A percentile compares a stretch with the other conserved stretches of the same genome.
These are phyloP conservation scores for Hemisphaericaspora subhashii DNA, from an alignment of 1,139 yeast species.

Conservation along the genomic window DNA sequence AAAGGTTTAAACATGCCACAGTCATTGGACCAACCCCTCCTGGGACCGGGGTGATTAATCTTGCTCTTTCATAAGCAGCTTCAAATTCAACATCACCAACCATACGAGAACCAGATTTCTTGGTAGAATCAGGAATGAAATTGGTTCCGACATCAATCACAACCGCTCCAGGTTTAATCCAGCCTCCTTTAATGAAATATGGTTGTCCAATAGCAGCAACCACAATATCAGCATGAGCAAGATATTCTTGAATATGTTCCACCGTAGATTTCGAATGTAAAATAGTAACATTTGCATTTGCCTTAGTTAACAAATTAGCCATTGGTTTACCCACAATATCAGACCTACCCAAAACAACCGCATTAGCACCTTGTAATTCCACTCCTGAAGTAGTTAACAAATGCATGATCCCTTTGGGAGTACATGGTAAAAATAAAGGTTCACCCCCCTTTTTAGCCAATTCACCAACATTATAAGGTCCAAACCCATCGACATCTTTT, in stretches of 20 bases:
- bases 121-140: constrained; percentile 72
- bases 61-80: constrained; percentile 64
- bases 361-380: constrained; percentile 68
- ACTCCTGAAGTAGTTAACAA: constrained; percentile 67
- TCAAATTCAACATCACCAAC: constrained; percentile 94
- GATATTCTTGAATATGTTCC: constrained; percentile 55
- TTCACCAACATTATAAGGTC: constrained; percentile 88
- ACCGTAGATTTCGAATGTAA: constrained; percentile 70
- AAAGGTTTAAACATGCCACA: constrained; percentile 92
- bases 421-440: constrained; percentile 89
- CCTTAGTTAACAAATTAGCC: constrained; percentile 74
- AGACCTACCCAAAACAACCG: constrained; percentile 95
- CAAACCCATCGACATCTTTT: constrained; percentile 97
- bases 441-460: constrained; percentile 84
- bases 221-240: constrained; percentile 81
- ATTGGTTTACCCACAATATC: constrained; percentile 97
- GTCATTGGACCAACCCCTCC: constrained; percentile 99
- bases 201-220: constrained; percentile 92
- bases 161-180: constrained; percentile 82
- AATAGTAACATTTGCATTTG: constrained; percentile 85
- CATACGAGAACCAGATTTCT: constrained; percentile 79
- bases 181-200: constrained; percentile 78
- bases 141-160: constrained; percentile 98
- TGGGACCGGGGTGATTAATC: constrained; percentile 91
- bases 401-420: constrained; percentile 92